Evolutionary conservation across 345 rosid species (phyloP).

Genomic region (Lepidium didymum): DNA sequence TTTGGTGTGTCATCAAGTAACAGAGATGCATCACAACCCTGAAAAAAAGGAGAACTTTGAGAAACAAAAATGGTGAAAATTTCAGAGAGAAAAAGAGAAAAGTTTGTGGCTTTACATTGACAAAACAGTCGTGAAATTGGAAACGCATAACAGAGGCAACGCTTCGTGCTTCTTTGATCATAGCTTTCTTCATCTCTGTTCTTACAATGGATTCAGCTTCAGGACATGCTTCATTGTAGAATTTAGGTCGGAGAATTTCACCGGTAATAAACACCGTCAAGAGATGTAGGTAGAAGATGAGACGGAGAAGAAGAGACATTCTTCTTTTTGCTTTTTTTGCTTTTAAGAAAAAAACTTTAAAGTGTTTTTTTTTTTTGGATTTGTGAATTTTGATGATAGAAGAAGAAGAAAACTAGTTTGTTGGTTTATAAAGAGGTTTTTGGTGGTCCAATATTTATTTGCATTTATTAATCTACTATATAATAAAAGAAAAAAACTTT

Average conservation of each 20-base stretch:
- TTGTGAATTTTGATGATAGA: background rate
- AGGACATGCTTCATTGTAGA: constrained; percentile 69
- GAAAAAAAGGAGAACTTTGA: background rate
- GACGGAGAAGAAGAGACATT: constrained; percentile 14
- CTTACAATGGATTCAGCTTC: constrained; percentile 64
- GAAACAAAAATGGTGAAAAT: background rate
- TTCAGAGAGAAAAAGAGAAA: background rate
- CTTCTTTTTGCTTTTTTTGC: background rate
- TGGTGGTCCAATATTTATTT: background rate
- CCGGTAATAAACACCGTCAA: constrained; percentile 8
- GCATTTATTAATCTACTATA: too few species aligned
- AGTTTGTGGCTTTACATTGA: constrained; percentile 42
- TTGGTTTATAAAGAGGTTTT: constrained; percentile 18
- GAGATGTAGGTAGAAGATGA: constrained; percentile 23
- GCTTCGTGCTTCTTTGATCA: constrained; percentile 67
- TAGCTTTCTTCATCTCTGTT: constrained; percentile 45
- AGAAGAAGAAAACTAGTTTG: constrained; percentile 1
- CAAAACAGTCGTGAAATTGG: constrained; percentile 95
- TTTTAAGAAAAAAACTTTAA: background rate
- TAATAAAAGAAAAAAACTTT: too few species aligned
- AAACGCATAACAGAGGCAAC: constrained; percentile 92
- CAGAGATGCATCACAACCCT: constrained; percentile 92
- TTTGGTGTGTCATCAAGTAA: constrained; percentile 78
- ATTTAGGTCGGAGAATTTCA: constrained; percentile 46
- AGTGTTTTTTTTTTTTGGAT: background rate